phyloP scores from a whole-genome alignment of 768 basidiomycete genomes.

The Nidularia sp. region DNA sequence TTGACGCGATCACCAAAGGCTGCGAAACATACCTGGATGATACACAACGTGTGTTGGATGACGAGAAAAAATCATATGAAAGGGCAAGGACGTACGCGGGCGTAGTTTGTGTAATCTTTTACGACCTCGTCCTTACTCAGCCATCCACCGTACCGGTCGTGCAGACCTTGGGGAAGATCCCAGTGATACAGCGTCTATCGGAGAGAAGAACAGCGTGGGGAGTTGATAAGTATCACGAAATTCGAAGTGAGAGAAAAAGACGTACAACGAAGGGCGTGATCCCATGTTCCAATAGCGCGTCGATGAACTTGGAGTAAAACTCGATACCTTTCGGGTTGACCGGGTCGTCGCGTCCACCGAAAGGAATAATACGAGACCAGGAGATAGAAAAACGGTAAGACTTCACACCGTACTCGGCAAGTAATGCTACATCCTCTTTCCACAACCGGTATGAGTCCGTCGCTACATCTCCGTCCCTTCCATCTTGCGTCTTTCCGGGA shows the following conservation, averaged over 20 bases:
- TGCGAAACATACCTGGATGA: conserved; percentile 54
- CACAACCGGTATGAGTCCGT: conserved; percentile 67
- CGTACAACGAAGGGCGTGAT: conserved; percentile 62
- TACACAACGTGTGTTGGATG: too few species aligned
- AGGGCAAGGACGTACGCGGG: conserved; percentile 33
- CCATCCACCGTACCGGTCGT: conserved; percentile 76
- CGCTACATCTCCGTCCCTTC: conserved; percentile 59
- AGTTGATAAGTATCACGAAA: background rate
- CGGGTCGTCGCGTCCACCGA: conserved; percentile 45
- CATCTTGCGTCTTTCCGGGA: conserved; percentile 41
- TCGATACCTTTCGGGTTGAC: conserved; percentile 61
- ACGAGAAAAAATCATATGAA: too few species aligned
- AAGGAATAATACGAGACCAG: conserved; percentile 70
- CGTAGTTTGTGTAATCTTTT: conserved; percentile 61
- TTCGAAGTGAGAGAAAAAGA: background rate
- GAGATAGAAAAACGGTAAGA: conserved; percentile 73
- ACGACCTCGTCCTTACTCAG: conserved; percentile 62
- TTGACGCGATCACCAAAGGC: conserved; percentile 72
- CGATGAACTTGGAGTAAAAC: conserved; percentile 64
- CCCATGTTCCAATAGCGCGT: conserved; percentile 54
- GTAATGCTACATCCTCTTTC: conserved; percentile 59
- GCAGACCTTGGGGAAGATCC: conserved; percentile 72
- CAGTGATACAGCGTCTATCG: conserved; percentile 70
- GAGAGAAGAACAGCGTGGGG: background rate
- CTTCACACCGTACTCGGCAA: conserved; percentile 61